Conservation (phyloP, 2,329 filamentous ascomycete species). For the Parastagonospora avenae region DNA sequence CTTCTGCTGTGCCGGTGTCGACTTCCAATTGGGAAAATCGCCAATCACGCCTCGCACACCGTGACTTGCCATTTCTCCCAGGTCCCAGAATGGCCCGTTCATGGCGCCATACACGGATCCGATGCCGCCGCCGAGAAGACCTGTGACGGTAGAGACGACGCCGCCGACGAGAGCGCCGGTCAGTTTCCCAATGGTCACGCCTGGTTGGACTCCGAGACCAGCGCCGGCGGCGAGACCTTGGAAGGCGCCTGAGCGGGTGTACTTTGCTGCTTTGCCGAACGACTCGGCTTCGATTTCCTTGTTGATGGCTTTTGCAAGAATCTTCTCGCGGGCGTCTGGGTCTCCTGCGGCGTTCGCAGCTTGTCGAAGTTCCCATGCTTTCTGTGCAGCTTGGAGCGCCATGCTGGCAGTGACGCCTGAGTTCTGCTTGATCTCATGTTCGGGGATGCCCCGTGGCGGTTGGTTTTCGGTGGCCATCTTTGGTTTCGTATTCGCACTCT, state of each 20-base stretch:
- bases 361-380: slow-evolving; percentile 48
- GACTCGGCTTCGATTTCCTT: slow-evolving; percentile 50
- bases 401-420: slow-evolving; percentile 45
- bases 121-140: slow-evolving; percentile 42
- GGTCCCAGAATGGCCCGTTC: slow-evolving; percentile 42
- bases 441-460: slow-evolving; percentile 28
- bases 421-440: slow-evolving; percentile 47
- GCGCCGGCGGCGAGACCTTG: slow-evolving; percentile 48
- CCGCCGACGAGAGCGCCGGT: slow-evolving; percentile 46
- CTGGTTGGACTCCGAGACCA: slow-evolving; percentile 44
- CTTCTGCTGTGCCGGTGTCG: slow-evolving; percentile 41
- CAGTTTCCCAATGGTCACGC: slow-evolving; percentile 42
- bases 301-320: slow-evolving; percentile 47
- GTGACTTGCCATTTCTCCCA: slow-evolving; percentile 44
- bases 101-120: slow-evolving; percentile 45
- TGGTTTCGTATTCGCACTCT: slow-evolving; percentile 9
- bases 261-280: slow-evolving; percentile 50
- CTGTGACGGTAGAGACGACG: slow-evolving; percentile 38
- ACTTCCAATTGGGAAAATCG: slow-evolving; percentile 44
- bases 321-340: slow-evolving; percentile 45
- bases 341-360: slow-evolving; percentile 48
- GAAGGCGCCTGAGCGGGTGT: slow-evolving; percentile 46
- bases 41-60: slow-evolving; percentile 41
- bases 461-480: slow-evolving; percentile 11
- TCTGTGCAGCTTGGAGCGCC: slow-evolving; percentile 45